Evolutionary conservation across 1,284 basidiomycete species (phyloP).

Genomic region (Trametes pubescens): DNA sequence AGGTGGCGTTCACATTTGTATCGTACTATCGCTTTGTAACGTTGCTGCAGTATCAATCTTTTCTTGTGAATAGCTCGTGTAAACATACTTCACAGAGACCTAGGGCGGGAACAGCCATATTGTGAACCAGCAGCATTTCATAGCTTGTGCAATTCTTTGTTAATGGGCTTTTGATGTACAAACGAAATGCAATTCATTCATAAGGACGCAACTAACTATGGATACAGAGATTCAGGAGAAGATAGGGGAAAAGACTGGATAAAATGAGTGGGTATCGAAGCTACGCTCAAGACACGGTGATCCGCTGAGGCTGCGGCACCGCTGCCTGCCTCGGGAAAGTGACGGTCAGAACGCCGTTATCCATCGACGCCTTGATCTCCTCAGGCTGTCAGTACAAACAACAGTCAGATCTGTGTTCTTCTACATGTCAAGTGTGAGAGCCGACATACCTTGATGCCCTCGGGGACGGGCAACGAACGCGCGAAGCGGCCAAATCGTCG

Average conservation of each 20-base stretch:
- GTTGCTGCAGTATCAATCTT: too few species aligned
- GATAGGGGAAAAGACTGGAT: too few species aligned
- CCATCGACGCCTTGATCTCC: conserved; percentile 52
- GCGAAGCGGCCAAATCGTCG: conserved; percentile 56
- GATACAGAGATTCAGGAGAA: not conserved
- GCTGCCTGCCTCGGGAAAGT: conserved; percentile 50
- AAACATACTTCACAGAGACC: too few species aligned
- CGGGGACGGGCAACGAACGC: conserved; percentile 54
- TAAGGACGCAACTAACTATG: conserved; percentile 10
- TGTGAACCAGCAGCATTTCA: too few species aligned
- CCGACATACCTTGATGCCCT: conserved; percentile 54
- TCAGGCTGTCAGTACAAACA: conserved; percentile 39
- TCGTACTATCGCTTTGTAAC: too few species aligned
- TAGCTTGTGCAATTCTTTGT: too few species aligned
- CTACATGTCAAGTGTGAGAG: not conserved
- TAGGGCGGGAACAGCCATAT: too few species aligned
- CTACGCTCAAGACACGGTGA: conserved; percentile 25
- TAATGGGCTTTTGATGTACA: too few species aligned
- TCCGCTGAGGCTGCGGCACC: conserved; percentile 38
- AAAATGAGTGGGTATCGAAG: not conserved
- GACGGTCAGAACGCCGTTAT: conserved; percentile 50
- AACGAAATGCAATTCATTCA: too few species aligned
- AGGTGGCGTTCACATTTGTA: too few species aligned
- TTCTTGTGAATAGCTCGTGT: too few species aligned
- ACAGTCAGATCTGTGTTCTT: not conserved